Evolutionary conservation across 345 rosid genomes (phyloP).

Genomic region (Eucalyptus sideroxylon): DNA sequence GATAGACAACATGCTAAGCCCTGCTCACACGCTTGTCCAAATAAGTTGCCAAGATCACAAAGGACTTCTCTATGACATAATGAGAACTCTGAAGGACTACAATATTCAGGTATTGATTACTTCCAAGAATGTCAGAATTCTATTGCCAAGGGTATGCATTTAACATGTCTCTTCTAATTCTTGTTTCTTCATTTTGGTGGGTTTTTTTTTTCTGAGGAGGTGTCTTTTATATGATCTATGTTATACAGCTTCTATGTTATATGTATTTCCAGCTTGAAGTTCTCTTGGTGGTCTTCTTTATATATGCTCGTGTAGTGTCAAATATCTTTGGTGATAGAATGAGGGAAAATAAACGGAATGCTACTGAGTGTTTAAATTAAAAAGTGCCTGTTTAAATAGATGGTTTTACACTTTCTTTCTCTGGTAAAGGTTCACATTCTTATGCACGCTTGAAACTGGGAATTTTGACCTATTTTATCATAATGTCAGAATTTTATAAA

Average conservation of each 20-base stretch:
- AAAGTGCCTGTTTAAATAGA: neutral
- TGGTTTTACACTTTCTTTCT: neutral
- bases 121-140: neutral
- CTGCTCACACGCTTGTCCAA: constrained; percentile 79
- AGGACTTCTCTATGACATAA: constrained; percentile 84
- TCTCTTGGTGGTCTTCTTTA: neutral
- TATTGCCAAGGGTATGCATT: neutral
- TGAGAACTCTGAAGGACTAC: constrained; percentile 93
- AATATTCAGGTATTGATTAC: constrained; percentile 60
- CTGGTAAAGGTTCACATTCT: neutral
- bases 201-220: neutral
- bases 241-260: neutral
- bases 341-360: neutral
- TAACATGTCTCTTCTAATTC: neutral
- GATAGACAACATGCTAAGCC: constrained; percentile 79
- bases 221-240: neutral
- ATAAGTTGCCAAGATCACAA: constrained; percentile 82
- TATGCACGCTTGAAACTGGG: neutral
- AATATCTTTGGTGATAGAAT: neutral
- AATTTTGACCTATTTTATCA: neutral
- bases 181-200: neutral
- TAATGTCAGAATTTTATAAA: neutral
- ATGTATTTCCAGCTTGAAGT: neutral
- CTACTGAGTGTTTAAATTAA: neutral
- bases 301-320: neutral